Conservation (phyloP, 306 rosid species). For the Lathyrus sativus region DNA sequence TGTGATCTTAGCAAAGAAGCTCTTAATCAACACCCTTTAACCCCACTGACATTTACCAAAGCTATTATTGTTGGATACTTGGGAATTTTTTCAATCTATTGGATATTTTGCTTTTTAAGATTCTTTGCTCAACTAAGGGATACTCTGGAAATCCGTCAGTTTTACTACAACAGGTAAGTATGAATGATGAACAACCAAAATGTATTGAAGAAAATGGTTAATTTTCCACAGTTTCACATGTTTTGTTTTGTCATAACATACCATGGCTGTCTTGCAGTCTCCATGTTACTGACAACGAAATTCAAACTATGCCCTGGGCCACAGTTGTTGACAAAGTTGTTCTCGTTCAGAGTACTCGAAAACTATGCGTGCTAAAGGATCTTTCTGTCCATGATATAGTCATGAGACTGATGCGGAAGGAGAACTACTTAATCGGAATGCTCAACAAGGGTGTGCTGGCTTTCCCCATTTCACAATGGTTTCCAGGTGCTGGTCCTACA, state of each 20-base stretch:
- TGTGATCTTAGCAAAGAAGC: constrained; percentile 96
- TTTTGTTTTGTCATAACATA: constrained; percentile 15
- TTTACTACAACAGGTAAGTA: constrained; percentile 71
- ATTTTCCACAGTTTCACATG: constrained; percentile 7
- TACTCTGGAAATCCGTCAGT: constrained; percentile 71
- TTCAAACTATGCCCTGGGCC: constrained; percentile 97
- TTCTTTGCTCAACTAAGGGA: constrained; percentile 82
- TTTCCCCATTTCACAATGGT: constrained; percentile 85
- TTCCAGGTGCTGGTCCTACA: constrained; percentile 87
- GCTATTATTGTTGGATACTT: constrained; percentile 85
- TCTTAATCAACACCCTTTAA: constrained; percentile 76
- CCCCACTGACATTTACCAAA: constrained; percentile 71
- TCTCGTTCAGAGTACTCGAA: constrained; percentile 64
- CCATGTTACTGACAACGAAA: constrained; percentile 75
- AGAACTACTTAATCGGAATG: constrained; percentile 93
- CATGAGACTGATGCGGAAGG: constrained; percentile 97
- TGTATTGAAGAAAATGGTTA: constrained; percentile 16
- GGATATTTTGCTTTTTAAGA: constrained; percentile 89
- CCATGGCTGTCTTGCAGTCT: constrained; percentile 62
- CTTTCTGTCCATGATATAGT: constrained; percentile 91
- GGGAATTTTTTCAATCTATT: constrained; percentile 82
- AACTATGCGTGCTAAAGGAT: constrained; percentile 83
- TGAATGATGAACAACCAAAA: constrained; percentile 13
- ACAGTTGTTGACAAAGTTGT: constrained; percentile 83
- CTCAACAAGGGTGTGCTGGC: constrained; percentile 92